Evolutionary conservation across 73 alveolate genomes (phyloP).

Genomic region (Paraurostyla sp.): DNA sequence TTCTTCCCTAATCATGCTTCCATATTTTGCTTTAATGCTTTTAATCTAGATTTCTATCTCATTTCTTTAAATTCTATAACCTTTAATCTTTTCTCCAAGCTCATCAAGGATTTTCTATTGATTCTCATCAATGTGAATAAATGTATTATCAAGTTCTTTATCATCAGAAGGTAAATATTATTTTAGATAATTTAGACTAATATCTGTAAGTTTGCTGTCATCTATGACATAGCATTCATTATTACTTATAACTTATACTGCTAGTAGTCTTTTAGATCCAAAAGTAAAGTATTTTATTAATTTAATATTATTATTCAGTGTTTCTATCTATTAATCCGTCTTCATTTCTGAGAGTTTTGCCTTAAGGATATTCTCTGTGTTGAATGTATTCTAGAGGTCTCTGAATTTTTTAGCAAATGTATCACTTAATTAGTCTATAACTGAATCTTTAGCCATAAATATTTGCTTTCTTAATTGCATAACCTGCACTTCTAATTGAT

Average conservation of each 20-base stretch:
- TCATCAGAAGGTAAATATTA: slow-evolving; percentile 30
- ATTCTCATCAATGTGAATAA: slow-evolving; percentile 2
- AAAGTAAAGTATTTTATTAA: neutral
- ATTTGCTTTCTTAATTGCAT: slow-evolving; percentile 30
- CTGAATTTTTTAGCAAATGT: slow-evolving; percentile 27
- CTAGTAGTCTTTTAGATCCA: slow-evolving; percentile 4
- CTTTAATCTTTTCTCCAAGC: slow-evolving; percentile 1
- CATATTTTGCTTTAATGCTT: slow-evolving; percentile 8
- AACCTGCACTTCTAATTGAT: neutral
- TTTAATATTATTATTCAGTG: slow-evolving; percentile 27
- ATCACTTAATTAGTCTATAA: slow-evolving; percentile 25
- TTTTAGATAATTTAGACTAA: neutral
- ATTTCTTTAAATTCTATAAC: neutral
- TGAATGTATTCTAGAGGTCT: slow-evolving; percentile 21
- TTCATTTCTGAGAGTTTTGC: slow-evolving; percentile 40
- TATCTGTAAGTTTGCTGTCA: slow-evolving; percentile 25
- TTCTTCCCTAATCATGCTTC: neutral
- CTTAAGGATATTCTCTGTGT: neutral
- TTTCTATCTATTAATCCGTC: slow-evolving; percentile 2
- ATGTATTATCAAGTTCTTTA: slow-evolving; percentile 25
- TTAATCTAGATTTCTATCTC: neutral
- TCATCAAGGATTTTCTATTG: neutral
- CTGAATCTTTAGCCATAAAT: slow-evolving; percentile 49
- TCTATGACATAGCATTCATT: slow-evolving; percentile 47
- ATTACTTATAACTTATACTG: slow-evolving; percentile 30